Conservation (phyloP, 2,329 filamentous ascomycete genomes). For the Colletotrichum sp. region DNA sequence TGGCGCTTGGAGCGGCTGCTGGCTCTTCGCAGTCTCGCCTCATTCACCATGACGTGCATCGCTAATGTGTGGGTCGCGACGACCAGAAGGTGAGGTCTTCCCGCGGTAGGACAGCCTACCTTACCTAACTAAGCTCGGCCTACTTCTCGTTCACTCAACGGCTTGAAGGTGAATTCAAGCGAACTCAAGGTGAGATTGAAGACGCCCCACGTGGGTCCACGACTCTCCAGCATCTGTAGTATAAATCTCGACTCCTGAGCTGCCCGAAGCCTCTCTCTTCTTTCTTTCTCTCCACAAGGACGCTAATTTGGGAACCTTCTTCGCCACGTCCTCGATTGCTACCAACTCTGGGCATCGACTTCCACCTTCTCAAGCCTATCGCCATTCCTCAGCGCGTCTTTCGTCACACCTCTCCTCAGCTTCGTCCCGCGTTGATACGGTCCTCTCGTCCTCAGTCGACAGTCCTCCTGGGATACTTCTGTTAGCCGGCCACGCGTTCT, state of each 20-base stretch:
- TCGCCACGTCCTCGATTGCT: neutral
- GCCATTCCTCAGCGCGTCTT: neutral
- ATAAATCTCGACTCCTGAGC: neutral
- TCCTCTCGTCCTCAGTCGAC: neutral
- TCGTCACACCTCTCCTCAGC: neutral
- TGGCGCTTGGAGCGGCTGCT: neutral
- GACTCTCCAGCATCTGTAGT: neutral
- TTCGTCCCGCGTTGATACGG: neutral
- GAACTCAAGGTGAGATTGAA: neutral
- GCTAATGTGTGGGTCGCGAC: neutral
- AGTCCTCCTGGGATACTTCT: rapidly evolving
- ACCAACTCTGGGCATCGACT: neutral
- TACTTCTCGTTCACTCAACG: neutral
- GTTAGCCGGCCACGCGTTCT: no score
- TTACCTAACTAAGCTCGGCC: neutral
- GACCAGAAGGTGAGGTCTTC: neutral
- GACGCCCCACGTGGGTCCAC: neutral
- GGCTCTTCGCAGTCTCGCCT: neutral
- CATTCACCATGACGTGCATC: neutral
- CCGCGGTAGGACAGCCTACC: neutral
- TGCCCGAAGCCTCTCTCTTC: neutral
- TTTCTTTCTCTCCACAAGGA: neutral
- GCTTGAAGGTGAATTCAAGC: neutral
- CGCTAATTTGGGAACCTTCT: neutral
- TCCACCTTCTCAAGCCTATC: neutral